Evolutionary conservation across 169 alveolate species (phyloP), one percentile per base, ranked within the genome.

Genomic region (Cryptosporidium felis): DNA sequence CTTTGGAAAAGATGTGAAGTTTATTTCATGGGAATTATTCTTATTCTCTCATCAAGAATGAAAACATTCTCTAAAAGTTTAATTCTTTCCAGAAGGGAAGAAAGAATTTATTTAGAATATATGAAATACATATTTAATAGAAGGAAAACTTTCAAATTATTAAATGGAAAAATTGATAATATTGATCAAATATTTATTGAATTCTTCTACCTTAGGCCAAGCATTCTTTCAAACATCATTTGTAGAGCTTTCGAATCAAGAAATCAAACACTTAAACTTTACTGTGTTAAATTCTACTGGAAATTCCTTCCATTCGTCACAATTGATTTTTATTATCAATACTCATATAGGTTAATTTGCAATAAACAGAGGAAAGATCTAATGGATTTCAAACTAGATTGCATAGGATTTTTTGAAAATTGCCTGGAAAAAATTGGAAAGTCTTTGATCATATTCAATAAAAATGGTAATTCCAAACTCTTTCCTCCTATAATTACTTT

Each of bases 1-100:
- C 80, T 63, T 18, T 63, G 80, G 80, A 63, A 26, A 42, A 63
- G 23, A 14, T 44, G 80, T 26, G 80, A 63, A 26, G 26, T 63
- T 21, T 63, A 42, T 41, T 63, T 63, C n/a, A 63, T 63, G 80
- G 80, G 80, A 9, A 40, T 44, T 18, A 63, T 63, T 6, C 14
- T 40, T 9, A 45, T 63, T 16, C 58, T 63, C 1, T 26, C 45
- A 14, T 63, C 80, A 9, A 63, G 38, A 42, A 42, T 63, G 23
- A 26, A 16, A 0, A 40, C 41, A 14, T 41, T 42, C 2, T 14
- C 16, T 6, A 44, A 41, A 26, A 45, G 28, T 8, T 23, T 6
- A 14, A 28, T n/a, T 28, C 23, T 63, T 63, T 42, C 80, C 18
- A 45, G 1, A 42, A 45, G 26, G 30, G 60, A 45, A 44, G 42